Evolutionary conservation across 768 basidiomycete genomes (phyloP).

Genomic region (Cantharellus cinnabarinus): DNA sequence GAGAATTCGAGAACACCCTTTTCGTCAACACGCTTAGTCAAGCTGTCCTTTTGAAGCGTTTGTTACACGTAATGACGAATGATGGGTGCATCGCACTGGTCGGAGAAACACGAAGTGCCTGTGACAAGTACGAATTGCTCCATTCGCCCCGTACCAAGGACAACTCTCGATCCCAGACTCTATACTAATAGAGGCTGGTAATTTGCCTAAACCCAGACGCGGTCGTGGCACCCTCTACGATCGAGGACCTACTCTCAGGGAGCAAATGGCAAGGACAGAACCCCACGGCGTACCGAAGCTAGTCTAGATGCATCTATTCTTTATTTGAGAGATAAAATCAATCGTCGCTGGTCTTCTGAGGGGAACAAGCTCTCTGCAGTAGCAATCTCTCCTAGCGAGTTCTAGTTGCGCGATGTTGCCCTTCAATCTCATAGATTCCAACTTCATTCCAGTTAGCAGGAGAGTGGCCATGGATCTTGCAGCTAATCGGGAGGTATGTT

Average conservation of each 20-base stretch:
- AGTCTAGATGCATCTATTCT: slow-evolving; percentile 6
- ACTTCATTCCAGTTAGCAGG: slow-evolving; percentile 8
- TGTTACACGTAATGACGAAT: slow-evolving; percentile 3
- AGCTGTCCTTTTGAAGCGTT: slow-evolving; percentile 6
- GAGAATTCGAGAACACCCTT: slow-evolving; percentile 9
- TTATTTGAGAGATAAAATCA: slow-evolving; percentile 3
- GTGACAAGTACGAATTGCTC: slow-evolving; percentile 1
- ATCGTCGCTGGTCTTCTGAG: neutral
- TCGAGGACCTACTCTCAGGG: neutral
- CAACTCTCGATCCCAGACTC: neutral
- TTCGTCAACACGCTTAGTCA: slow-evolving; percentile 9
- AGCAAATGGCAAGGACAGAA: neutral
- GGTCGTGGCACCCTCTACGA: neutral
- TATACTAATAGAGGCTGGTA: too few species aligned
- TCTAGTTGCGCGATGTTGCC: neutral
- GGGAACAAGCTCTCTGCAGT: neutral
- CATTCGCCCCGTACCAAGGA: neutral
- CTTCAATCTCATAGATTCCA: neutral
- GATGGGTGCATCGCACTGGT: slow-evolving; percentile 5
- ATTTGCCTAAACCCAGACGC: neutral
- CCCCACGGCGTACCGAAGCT: slow-evolving; percentile 5
- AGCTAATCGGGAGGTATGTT: slow-evolving; percentile 4
- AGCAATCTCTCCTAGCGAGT: slow-evolving; percentile 7
- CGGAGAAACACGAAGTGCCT: slow-evolving; percentile 5
- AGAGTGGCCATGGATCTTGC: neutral